phyloP scores from a whole-genome alignment of 768 basidiomycete species.

The Agrocybe chaxingu region DNA sequence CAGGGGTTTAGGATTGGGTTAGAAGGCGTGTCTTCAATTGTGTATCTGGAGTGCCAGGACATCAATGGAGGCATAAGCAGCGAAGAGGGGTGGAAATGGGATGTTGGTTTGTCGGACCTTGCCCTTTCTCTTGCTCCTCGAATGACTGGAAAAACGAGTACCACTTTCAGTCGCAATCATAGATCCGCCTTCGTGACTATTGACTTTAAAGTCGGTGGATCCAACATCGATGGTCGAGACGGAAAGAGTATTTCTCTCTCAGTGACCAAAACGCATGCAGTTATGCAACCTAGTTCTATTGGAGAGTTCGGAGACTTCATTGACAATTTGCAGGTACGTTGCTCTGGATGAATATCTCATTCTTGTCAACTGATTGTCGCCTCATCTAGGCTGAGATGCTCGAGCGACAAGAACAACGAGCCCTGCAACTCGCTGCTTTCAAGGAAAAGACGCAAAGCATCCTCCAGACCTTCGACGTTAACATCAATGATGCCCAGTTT shows the following conservation, averaged over 20 bases:
- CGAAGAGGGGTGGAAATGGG: constrained; percentile 52
- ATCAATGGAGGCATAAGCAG: constrained; percentile 62
- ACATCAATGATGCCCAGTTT: constrained; percentile 37
- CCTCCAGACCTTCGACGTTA: constrained; percentile 71
- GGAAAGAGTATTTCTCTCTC: constrained; percentile 45
- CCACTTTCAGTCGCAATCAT: constrained; percentile 54
- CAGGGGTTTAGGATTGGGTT: constrained; percentile 80
- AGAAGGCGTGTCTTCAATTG: constrained; percentile 67
- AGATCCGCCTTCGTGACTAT: constrained; percentile 82
- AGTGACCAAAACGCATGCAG: constrained; percentile 81
- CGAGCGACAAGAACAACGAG: constrained; percentile 69
- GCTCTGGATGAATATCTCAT: neutral
- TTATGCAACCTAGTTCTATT: constrained; percentile 92
- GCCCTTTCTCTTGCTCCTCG: constrained; percentile 81
- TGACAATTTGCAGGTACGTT: constrained; percentile 73
- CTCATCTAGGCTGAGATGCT: constrained; percentile 65
- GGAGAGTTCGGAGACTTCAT: constrained; percentile 87
- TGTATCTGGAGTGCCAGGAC: constrained; percentile 74
- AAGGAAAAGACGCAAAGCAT: constrained; percentile 76
- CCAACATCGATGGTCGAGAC: constrained; percentile 19
- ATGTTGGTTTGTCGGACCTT: constrained; percentile 68
- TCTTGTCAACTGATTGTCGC: neutral
- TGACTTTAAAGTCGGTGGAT: constrained; percentile 55
- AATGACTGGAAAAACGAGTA: constrained; percentile 29
- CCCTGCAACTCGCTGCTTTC: constrained; percentile 76